phyloP scores from a whole-genome alignment of 306 rosid species.

The Astragalus glycyphyllos region DNA sequence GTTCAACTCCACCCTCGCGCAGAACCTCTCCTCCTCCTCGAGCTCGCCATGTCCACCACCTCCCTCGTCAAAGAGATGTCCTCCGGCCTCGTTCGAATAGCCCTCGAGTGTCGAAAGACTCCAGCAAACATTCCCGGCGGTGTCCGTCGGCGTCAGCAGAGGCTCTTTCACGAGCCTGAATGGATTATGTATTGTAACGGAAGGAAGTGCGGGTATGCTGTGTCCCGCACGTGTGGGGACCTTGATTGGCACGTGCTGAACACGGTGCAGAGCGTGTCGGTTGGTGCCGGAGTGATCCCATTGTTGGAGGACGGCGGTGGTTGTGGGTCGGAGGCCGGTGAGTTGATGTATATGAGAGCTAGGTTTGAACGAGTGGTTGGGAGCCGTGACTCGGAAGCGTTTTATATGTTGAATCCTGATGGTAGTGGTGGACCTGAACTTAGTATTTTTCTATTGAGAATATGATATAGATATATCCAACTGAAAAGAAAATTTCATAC shows the following conservation, averaged over 20 bases:
- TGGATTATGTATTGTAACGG: slow-evolving; percentile 98
- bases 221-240: slow-evolving; percentile 73
- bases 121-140: background rate
- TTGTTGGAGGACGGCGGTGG: slow-evolving; percentile 54
- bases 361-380: slow-evolving; percentile 93
- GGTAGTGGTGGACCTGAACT: slow-evolving; percentile 93
- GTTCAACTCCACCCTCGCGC: slow-evolving; percentile 80
- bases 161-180: slow-evolving; percentile 68
- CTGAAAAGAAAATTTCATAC: background rate
- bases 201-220: slow-evolving; percentile 70
- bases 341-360: slow-evolving; percentile 94
- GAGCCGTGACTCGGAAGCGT: slow-evolving; percentile 96
- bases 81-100: slow-evolving; percentile 87
- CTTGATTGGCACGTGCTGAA: slow-evolving; percentile 70
- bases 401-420: slow-evolving; percentile 95
- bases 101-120: slow-evolving; percentile 69
- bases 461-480: no score
- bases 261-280: slow-evolving; percentile 78
- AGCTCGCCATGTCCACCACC: slow-evolving; percentile 82
- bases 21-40: slow-evolving; percentile 71
- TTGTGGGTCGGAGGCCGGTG: slow-evolving; percentile 60
- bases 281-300: slow-evolving; percentile 94
- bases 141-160: slow-evolving; percentile 32
- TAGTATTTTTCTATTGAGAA: slow-evolving; percentile 81
- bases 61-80: slow-evolving; percentile 91